Conservation (phyloP, 345 rosid species). For the Odontarrhena argentea region DNA sequence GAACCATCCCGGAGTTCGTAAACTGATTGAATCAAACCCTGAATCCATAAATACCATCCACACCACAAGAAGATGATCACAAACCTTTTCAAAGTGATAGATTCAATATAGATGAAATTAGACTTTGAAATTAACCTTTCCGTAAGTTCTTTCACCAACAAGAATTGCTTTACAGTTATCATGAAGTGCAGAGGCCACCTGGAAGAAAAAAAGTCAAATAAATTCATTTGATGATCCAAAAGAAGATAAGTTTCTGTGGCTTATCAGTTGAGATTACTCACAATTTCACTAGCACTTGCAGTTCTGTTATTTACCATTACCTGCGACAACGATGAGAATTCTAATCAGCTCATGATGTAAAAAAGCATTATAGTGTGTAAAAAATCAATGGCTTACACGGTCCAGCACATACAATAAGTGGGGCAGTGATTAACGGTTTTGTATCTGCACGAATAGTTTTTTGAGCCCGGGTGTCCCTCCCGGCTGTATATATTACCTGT, state of each 20-base stretch:
- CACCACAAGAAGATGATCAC: slow-evolving; percentile 10
- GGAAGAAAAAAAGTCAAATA: slow-evolving; percentile 29
- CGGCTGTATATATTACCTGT: slow-evolving; percentile 85
- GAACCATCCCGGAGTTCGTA: slow-evolving; percentile 92
- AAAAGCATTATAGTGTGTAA: neutral
- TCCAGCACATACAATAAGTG: slow-evolving; percentile 70
- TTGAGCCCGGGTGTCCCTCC: slow-evolving; percentile 75
- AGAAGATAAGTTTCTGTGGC: neutral
- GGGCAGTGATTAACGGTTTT: slow-evolving; percentile 64
- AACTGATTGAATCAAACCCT: slow-evolving; percentile 93
- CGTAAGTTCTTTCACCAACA: slow-evolving; percentile 86
- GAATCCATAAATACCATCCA: slow-evolving; percentile 21
- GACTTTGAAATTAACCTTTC: slow-evolving; percentile 61
- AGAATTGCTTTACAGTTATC: slow-evolving; percentile 98
- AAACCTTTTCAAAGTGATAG: slow-evolving; percentile 23
- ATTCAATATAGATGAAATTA: neutral
- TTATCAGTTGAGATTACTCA: slow-evolving; percentile 42
- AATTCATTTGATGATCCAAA: slow-evolving; percentile 3
- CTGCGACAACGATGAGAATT: slow-evolving; percentile 44
- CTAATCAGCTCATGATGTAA: slow-evolving; percentile 8
- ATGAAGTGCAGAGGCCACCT: slow-evolving; percentile 99
- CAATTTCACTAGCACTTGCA: slow-evolving; percentile 97
- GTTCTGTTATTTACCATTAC: slow-evolving; percentile 90
- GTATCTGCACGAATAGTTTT: slow-evolving; percentile 62
- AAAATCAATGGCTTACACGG: slow-evolving; percentile 35